Evolutionary conservation across 2,329 filamentous ascomycete species (phyloP), one percentile per base, ranked within the genome.

Genomic region (Hypocrella siamensis): DNA sequence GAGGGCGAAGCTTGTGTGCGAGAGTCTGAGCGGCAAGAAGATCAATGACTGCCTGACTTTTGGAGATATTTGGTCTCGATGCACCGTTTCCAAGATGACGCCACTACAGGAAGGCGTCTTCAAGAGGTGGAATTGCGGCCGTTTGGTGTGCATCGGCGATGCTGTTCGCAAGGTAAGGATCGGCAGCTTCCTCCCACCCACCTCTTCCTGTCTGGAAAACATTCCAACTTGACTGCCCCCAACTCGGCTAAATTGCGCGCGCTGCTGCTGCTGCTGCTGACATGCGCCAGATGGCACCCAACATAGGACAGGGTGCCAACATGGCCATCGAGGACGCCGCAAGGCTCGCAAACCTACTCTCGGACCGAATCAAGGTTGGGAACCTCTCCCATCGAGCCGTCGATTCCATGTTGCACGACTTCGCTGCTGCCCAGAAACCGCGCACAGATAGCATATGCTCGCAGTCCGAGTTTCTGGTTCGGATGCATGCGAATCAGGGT

Each of bases 131-230:
- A 43, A 40, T 25, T 31, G 35, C 18, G 47, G 45, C 10, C 45
- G 50, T 5, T 39, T 53, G 14, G 48, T 50, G 3, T 44, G 55
- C 2, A 45, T 39, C 0, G 53, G 53, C 3, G 53, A 58, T 30
- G 40, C 53, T 3, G 45, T 38, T 10, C 49, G 54, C 35, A 53
- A 41, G 38, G 38, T 39, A 53, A 15, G 19, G 19, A n/a, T 10
- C 16, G 19, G 11, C 17, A 10, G 17, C 17, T 30, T 8, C 18
- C 9, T 22, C 12, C 8, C 8, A 22, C 12, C 8, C 12, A 12
- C 8, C 8, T 22, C 21, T 22, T 22, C n/a, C n/a, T n/a, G n/a
- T n/a, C n/a, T n/a, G n/a, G n/a, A n/a, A n/a, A n/a, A n/a, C n/a
- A n/a, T n/a, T n/a, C n/a, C 12, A 12, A 22, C 21, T 7, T 12